Evolutionary conservation across 257 asterid genomes (phyloP).

Genomic region (Capsicum rhomboideum): DNA sequence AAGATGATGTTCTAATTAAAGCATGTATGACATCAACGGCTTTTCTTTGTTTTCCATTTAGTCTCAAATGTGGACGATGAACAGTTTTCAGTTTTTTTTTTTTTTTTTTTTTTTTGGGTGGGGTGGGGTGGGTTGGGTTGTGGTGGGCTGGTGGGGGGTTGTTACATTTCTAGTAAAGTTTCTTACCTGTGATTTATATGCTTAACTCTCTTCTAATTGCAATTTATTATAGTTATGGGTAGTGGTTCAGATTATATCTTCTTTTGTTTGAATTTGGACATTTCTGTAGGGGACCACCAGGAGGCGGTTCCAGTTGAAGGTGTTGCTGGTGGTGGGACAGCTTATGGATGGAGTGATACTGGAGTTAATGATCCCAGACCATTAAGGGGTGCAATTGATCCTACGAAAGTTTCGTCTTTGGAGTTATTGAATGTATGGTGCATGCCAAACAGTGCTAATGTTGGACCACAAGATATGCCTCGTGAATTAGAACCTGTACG

Average conservation of each 20-base stretch:
- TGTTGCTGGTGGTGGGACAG: slow-evolving; percentile 96
- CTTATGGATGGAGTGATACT: slow-evolving; percentile 86
- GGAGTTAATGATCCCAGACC: slow-evolving; percentile 41
- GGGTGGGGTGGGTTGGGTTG: background rate
- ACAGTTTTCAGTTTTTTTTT: background rate
- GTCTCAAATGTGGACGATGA: background rate
- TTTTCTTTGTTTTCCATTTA: background rate
- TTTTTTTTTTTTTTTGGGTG: background rate
- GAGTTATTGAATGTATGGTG: slow-evolving; percentile 89
- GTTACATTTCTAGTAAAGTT: background rate
- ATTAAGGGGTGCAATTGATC: slow-evolving; percentile 69
- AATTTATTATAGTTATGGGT: background rate
- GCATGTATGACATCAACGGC: background rate
- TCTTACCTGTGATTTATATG: background rate
- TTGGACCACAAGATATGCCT: slow-evolving; percentile 91
- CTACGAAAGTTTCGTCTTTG: slow-evolving; percentile 60
- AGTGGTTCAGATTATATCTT: background rate
- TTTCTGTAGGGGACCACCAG: slow-evolving; percentile 50
- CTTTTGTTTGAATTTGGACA: background rate
- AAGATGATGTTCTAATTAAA: background rate
- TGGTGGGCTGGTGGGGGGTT: too few relatives aligned
- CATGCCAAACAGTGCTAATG: slow-evolving; percentile 92
- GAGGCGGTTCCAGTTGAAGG: slow-evolving; percentile 83
- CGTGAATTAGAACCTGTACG: slow-evolving; percentile 77
- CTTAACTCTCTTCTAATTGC: background rate